Conservation (phyloP, 2,329 filamentous ascomycete genomes). For the Zasmidium citrigriseum region DNA sequence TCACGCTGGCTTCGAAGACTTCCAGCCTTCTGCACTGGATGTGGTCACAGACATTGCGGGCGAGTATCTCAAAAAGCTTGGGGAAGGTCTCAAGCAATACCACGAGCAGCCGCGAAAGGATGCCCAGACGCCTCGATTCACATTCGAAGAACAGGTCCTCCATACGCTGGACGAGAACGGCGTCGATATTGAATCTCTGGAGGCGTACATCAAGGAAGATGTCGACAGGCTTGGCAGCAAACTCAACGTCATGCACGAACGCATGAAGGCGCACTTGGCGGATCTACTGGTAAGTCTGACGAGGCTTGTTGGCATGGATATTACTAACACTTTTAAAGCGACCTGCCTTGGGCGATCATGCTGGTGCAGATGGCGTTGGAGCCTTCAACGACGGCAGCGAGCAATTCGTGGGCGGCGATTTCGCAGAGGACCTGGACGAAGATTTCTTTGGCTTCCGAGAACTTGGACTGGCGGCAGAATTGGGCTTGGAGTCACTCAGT, state of each 20-base stretch:
- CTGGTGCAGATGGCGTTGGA: slow-evolving; percentile 78
- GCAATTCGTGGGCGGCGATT: slow-evolving; percentile 94
- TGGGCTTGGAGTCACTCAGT: slow-evolving; percentile 82
- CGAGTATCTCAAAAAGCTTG: slow-evolving; percentile 86
- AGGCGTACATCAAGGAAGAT: slow-evolving; percentile 88
- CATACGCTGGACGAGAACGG: slow-evolving; percentile 86
- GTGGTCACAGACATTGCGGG: slow-evolving; percentile 84
- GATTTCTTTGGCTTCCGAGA: slow-evolving; percentile 99
- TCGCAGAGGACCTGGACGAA: slow-evolving; percentile 95
- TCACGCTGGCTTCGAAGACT: slow-evolving; percentile 93
- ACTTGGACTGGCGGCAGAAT: slow-evolving; percentile 85
- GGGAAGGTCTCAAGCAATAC: slow-evolving; percentile 77
- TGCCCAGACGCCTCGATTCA: slow-evolving; percentile 61
- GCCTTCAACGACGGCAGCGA: slow-evolving; percentile 97
- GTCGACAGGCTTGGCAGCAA: slow-evolving; percentile 82
- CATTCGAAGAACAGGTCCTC: slow-evolving; percentile 79
- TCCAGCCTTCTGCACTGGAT: slow-evolving; percentile 91
- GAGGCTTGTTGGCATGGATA: not conserved
- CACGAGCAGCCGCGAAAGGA: slow-evolving; percentile 72
- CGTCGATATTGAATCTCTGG: slow-evolving; percentile 75
- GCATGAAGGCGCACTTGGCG: slow-evolving; percentile 90
- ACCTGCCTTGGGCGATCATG: slow-evolving; percentile 76
- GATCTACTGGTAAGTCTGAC: slow-evolving; percentile 66
- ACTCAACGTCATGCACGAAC: slow-evolving; percentile 82
- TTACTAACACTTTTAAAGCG: slow-evolving; percentile 49